Conservation (phyloP, 2,329 filamentous ascomycete species). For the Diaporthe amygdali region DNA sequence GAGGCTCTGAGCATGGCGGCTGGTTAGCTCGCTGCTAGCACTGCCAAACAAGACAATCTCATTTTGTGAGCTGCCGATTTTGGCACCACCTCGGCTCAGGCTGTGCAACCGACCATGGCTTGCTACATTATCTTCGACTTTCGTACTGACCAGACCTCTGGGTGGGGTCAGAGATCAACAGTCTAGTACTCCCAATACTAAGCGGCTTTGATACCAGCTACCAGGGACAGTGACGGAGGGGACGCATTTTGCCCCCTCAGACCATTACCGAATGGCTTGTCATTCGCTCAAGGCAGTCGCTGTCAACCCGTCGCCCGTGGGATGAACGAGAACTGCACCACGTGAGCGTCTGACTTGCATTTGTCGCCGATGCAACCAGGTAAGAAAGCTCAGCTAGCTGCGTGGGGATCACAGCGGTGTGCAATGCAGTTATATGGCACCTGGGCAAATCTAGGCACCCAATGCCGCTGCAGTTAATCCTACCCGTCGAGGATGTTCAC, state of each 20-base stretch:
- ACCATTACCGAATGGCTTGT: background rate
- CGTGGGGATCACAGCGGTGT: slow-evolving; percentile 6
- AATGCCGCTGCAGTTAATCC: background rate
- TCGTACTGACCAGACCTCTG: background rate
- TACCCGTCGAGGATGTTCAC: background rate
- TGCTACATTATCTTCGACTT: background rate
- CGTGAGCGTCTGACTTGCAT: slow-evolving; percentile 15
- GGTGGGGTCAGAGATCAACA: slow-evolving; percentile 2
- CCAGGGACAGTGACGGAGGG: background rate
- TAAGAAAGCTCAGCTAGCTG: background rate
- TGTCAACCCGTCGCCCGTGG: background rate
- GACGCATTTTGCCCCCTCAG: background rate
- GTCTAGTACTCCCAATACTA: background rate
- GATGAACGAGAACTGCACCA: slow-evolving; percentile 5
- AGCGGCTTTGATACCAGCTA: background rate
- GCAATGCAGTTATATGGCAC: slow-evolving; percentile 3
- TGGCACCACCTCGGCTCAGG: slow-evolving; percentile 14
- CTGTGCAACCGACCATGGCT: slow-evolving; percentile 12
- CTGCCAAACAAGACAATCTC: slow-evolving; percentile 21
- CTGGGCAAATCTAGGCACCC: background rate
- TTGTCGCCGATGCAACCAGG: background rate
- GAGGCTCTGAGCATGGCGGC: slow-evolving; percentile 22
- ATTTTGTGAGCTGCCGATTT: slow-evolving; percentile 21
- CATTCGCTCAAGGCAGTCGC: background rate
- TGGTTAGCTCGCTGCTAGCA: slow-evolving; percentile 15